A percentile compares a stretch with the other conserved stretches of the same genome.
Conservation (phyloP, 2,329 filamentous ascomycete genomes). For the Fusarium abutilonis region DNA sequence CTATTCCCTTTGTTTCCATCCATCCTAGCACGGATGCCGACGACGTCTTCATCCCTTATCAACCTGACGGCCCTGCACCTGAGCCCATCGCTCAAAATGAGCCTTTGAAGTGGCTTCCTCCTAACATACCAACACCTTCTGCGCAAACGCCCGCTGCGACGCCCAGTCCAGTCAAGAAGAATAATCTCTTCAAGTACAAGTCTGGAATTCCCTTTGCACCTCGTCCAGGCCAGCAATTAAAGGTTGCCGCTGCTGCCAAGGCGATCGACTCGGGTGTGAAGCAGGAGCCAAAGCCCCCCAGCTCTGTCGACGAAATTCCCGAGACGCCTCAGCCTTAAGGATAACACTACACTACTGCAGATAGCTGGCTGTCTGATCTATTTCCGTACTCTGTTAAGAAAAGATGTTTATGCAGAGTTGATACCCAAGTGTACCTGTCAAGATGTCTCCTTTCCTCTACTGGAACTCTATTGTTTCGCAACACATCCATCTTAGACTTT, state of each 20-base stretch:
- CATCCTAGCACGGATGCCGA: conserved; percentile 39
- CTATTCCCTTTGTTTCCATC: conserved; percentile 43
- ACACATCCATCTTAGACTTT: conserved; percentile 9
- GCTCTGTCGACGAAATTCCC: conserved; percentile 8
- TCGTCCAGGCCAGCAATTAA: conserved; percentile 27
- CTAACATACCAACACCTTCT: conserved; percentile 55
- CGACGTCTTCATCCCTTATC: conserved; percentile 64
- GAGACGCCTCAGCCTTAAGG: conserved; percentile 14
- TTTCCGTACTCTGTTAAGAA: conserved; percentile 5
- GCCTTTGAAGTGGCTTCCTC: conserved; percentile 62
- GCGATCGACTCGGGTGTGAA: conserved; percentile 1
- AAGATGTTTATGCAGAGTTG: conserved; percentile 7
- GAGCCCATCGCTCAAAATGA: conserved; percentile 51
- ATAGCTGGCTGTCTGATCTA: conserved; percentile 19
- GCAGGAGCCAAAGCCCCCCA: not conserved
- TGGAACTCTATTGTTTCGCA: conserved; percentile 8
- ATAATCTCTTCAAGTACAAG: conserved; percentile 52
- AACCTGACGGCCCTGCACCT: conserved; percentile 63
- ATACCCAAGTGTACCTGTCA: conserved; percentile 25
- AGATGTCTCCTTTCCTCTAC: conserved; percentile 18
- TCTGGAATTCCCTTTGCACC: conserved; percentile 61
- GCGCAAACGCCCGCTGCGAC: conserved; percentile 48
- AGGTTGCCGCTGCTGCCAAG: conserved; percentile 5
- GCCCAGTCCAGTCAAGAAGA: conserved; percentile 51
- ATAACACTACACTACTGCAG: not conserved